Evolutionary conservation across 2,329 filamentous ascomycete species (phyloP), one percentile per base, ranked within the genome.

Genomic region (Ophiostoma pallidulum): DNA sequence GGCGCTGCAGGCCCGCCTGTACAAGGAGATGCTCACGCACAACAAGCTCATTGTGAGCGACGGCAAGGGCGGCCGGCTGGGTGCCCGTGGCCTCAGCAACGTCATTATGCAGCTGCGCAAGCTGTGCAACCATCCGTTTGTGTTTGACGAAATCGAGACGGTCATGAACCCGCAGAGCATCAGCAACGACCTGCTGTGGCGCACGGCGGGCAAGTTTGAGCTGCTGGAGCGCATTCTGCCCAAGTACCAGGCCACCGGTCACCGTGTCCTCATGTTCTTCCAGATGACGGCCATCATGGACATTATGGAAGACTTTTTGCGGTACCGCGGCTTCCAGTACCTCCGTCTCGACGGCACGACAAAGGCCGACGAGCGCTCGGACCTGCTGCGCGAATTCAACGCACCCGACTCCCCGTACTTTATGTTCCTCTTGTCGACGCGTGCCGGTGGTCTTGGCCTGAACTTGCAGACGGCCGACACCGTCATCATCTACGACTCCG

Each of bases 271-370:
- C 64, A 97, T 98, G 86, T 98, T 98, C 77, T 98, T 98, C 75
- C 92, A 98, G 65, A 98, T 98, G 92, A 98, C 92, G 4, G 90
- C 94, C 53, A 98, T 98, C 63, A 98, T 98, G 92, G 95, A 98
- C 67, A 98, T 98, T 60, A 97, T 98, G 92, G 92, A 98, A 59
- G 92, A 98, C 64, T 98, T 94, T 64, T 68, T 98, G 53, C 84
- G 91, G 4, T 84, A 88, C 60, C 79, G 87, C 54, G 84, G 83
- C 40, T 74, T 95, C 56, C 76, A 85, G 60, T 98, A 94, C 63
- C 75, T 98, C 56, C 89, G 92, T 63, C 74, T 98, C 51, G 92
- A 98, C 60, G 92, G 92, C 71, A 92, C 89, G 1, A 98, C 92
- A 39, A 98, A 98, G 65, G 90, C 92, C 1, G 92, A 98, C 60